Percentiles rank a stretch among this genome's conserved stretches.
Conservation (phyloP, 2,329 filamentous ascomycete genomes). For the Pestalotiopsis sp. region DNA sequence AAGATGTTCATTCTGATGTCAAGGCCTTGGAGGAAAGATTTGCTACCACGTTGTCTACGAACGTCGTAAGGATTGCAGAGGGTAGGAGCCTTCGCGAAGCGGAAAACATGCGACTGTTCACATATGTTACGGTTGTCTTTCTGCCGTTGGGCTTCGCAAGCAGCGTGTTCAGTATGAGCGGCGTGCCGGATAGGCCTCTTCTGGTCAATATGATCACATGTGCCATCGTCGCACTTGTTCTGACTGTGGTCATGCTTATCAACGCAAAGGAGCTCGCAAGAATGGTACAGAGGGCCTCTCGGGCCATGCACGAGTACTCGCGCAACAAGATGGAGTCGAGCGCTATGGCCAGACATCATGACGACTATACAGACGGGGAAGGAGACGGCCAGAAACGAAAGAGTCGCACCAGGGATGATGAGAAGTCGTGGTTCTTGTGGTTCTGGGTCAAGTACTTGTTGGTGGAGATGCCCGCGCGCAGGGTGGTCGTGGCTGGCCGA, state of each 20-base stretch:
- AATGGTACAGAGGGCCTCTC: background rate
- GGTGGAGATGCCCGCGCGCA: background rate
- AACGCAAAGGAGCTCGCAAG: conserved; percentile 2
- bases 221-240: conserved; percentile 11
- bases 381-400: no score
- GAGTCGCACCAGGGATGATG: background rate
- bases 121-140: conserved; percentile 37
- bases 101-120: conserved; percentile 35
- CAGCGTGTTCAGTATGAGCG: conserved; percentile 35
- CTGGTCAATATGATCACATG: conserved; percentile 20
- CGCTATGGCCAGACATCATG: background rate
- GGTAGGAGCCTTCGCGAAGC: conserved; percentile 19
- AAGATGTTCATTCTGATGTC: background rate
- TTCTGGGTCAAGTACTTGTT: conserved; percentile 1
- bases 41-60: background rate
- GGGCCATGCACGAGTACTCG: background rate
- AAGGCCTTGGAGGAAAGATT: conserved; percentile 6
- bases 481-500: background rate
- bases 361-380: background rate
- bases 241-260: conserved; percentile 13
- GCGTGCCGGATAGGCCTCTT: conserved; percentile 19
- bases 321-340: background rate
- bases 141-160: conserved; percentile 33
- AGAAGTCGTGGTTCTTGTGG: background rate
- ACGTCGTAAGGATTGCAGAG: conserved; percentile 14